These are phyloP conservation scores for Fraxinus cuspidata DNA, from an alignment of 257 asterid genomes.

Conservation along the genomic window DNA sequence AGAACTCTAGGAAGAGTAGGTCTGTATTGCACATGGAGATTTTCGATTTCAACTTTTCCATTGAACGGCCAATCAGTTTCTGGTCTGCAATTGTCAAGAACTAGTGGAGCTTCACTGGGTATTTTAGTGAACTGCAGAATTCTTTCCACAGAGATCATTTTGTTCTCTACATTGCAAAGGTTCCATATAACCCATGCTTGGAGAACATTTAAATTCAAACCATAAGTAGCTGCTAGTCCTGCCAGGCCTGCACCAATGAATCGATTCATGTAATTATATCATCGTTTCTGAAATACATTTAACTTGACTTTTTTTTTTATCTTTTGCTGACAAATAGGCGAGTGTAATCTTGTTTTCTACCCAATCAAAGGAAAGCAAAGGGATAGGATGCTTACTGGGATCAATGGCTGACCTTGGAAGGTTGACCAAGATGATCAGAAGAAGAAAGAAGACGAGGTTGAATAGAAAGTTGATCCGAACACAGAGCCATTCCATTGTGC, in stretches of 20 bases:
- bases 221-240: constrained; percentile 84
- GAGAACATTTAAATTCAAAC: constrained; percentile 70
- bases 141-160: constrained; percentile 81
- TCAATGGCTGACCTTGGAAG: constrained; percentile 71
- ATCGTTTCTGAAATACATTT: background rate
- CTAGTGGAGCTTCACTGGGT: constrained; percentile 69
- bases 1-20: constrained; percentile 70
- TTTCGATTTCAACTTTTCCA: constrained; percentile 61
- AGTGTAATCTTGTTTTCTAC: background rate
- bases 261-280: background rate
- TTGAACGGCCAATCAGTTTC: constrained; percentile 58
- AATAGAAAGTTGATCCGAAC: constrained; percentile 78
- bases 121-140: constrained; percentile 66
- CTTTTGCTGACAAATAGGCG: background rate
- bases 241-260: constrained; percentile 61
- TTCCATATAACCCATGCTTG: constrained; percentile 95
- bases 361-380: background rate
- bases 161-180: constrained; percentile 84
- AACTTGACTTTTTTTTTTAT: background rate
- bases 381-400: constrained; percentile 59
- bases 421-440: constrained; percentile 68
- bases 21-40: constrained; percentile 68
- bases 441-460: constrained; percentile 78
- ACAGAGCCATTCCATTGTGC: constrained; percentile 91
- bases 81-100: constrained; percentile 56